phyloP scores from a whole-genome alignment of 768 basidiomycete species.

The Cytidiella melzeri region DNA sequence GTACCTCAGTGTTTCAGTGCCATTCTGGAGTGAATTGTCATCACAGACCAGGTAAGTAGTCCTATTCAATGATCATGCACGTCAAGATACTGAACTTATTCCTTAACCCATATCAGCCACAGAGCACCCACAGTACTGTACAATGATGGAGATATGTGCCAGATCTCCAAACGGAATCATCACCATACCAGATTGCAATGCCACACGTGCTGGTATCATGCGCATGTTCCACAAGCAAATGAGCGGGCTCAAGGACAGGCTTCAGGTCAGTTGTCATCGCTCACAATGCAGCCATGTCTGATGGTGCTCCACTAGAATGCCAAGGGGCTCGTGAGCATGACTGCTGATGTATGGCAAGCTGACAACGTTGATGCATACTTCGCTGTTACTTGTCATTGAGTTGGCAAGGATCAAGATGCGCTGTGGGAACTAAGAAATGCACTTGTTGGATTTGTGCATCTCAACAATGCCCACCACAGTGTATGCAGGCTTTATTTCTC shows the following conservation, averaged over 20 bases:
- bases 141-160: constrained; percentile 31
- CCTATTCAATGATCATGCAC: not conserved
- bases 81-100: not conserved
- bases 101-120: constrained; percentile 24
- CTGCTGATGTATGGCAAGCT: constrained; percentile 38
- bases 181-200: constrained; percentile 25
- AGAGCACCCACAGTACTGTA: constrained; percentile 24
- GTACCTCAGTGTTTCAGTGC: constrained; percentile 21
- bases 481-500: constrained; percentile 31
- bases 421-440: constrained; percentile 25
- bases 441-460: constrained; percentile 29
- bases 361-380: too few species aligned
- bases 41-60: constrained; percentile 30
- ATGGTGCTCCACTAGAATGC: too few species aligned
- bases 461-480: constrained; percentile 34
- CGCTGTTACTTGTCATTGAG: constrained; percentile 37
- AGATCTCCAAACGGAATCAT: constrained; percentile 29
- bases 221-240: constrained; percentile 16
- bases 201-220: constrained; percentile 22
- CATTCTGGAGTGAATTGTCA: constrained; percentile 30
- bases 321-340: constrained; percentile 28
- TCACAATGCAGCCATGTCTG: too few species aligned
- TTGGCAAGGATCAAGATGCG: constrained; percentile 23
- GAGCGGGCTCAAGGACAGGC: not conserved
- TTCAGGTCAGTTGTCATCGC: not conserved